Evolutionary conservation across 768 basidiomycete genomes (phyloP).

Genomic region (Imleria badia): DNA sequence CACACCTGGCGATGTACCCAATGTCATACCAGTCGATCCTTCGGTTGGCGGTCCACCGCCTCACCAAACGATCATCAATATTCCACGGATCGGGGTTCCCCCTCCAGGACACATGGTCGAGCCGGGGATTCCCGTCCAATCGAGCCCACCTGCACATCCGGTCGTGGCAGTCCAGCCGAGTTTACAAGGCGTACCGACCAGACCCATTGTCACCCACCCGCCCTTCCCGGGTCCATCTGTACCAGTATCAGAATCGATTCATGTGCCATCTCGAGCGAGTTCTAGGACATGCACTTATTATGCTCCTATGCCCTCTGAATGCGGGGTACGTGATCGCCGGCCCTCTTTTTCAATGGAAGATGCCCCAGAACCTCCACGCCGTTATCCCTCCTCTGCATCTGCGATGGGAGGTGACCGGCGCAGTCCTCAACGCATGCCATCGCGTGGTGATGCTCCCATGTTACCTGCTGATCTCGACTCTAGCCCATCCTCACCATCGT

Average conservation of each 20-base stretch:
- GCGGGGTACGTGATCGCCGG: not conserved
- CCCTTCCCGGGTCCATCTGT: conserved; percentile 5
- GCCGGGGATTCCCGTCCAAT: no score
- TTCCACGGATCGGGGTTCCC: no score
- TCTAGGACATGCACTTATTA: conserved; percentile 18
- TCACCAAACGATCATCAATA: no score
- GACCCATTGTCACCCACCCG: conserved; percentile 21
- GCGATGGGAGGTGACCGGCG: not conserved
- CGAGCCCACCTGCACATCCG: no score
- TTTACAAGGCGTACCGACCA: not conserved
- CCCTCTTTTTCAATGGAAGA: conserved; percentile 1
- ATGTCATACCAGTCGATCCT: conserved; percentile 18
- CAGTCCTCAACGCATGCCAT: conserved; percentile 12
- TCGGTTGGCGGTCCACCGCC: no score
- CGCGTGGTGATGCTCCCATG: conserved; percentile 31
- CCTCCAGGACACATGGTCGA: no score
- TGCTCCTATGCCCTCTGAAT: conserved; percentile 13
- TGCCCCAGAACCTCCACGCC: not conserved
- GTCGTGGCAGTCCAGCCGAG: conserved; percentile 5
- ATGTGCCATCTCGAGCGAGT: conserved; percentile 14
- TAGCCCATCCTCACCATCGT: conserved; percentile 28
- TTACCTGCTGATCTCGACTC: conserved; percentile 32
- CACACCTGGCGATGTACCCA: conserved; percentile 10
- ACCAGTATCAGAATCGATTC: conserved; percentile 1
- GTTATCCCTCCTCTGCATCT: conserved; percentile 13